Evolutionary conservation across 2,329 filamentous ascomycete genomes (phyloP).

Genomic region (Volutella citrinella): DNA sequence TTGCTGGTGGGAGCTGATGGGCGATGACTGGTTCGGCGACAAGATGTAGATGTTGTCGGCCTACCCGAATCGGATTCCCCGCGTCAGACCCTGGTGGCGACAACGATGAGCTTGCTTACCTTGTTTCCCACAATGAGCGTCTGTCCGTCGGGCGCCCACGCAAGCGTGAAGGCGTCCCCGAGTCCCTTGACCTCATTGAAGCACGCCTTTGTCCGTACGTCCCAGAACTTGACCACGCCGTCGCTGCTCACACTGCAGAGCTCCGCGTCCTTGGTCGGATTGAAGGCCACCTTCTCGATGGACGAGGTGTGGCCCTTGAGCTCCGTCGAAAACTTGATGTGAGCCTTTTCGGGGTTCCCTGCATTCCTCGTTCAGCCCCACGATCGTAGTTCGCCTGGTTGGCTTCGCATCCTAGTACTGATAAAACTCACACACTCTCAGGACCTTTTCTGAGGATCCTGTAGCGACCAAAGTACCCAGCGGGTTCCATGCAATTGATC

Average conservation of each 20-base stretch:
- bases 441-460: slow-evolving; percentile 65
- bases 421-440: slow-evolving; percentile 67
- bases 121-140: slow-evolving; percentile 71
- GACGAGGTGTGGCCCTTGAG: slow-evolving; percentile 63
- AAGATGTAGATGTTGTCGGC: slow-evolving; percentile 61
- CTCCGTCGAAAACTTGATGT: slow-evolving; percentile 72
- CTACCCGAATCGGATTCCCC: slow-evolving; percentile 33
- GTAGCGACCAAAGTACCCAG: slow-evolving; percentile 81
- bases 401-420: too few relatives aligned
- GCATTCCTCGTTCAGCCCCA: too few relatives aligned
- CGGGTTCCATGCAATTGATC: slow-evolving; percentile 86
- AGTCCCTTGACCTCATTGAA: slow-evolving; percentile 66
- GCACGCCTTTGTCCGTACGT: slow-evolving; percentile 69
- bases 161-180: slow-evolving; percentile 67
- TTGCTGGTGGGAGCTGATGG: slow-evolving; percentile 59
- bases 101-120: slow-evolving; percentile 47
- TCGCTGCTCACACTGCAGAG: slow-evolving; percentile 72
- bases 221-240: slow-evolving; percentile 76
- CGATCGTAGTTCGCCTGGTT: too few relatives aligned
- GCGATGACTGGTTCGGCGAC: slow-evolving; percentile 55
- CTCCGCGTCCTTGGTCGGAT: slow-evolving; percentile 73
- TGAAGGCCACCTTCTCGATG: slow-evolving; percentile 76
- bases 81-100: neutral
- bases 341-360: slow-evolving; percentile 75
- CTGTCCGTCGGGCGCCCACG: slow-evolving; percentile 70